phyloP scores from a whole-genome alignment of 371 early-diverging fungal genomes.

The Actinomucor elegans region DNA sequence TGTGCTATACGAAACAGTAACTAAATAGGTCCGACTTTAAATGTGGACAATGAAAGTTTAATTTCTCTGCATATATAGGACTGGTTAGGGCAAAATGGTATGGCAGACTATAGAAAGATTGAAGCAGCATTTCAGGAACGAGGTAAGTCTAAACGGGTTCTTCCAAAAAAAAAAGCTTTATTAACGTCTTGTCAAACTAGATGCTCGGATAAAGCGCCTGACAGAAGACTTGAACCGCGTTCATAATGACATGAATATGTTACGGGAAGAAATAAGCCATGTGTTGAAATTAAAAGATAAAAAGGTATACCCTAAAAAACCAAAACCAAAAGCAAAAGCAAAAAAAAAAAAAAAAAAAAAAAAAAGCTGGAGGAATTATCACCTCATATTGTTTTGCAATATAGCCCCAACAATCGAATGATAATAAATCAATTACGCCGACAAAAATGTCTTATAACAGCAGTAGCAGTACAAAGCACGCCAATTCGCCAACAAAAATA shows the following conservation, averaged over 20 bases:
- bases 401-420: not conserved
- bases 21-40: not conserved
- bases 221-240: conserved; percentile 56
- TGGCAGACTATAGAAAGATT: conserved; percentile 56
- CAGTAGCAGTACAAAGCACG: conserved; percentile 3
- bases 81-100: conserved; percentile 50
- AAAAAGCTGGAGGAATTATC: not conserved
- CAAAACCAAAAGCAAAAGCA: too few relatives aligned
- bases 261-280: conserved; percentile 58
- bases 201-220: conserved; percentile 52
- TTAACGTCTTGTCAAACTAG: too few relatives aligned
- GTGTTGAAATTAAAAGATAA: conserved; percentile 59
- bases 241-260: conserved; percentile 44
- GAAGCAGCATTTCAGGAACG: conserved; percentile 59
- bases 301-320: too few relatives aligned
- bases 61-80: conserved; percentile 27
- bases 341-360: too few relatives aligned
- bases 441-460: conserved; percentile 2
- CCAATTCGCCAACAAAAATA: conserved; percentile 16
- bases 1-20: conserved; percentile 66
- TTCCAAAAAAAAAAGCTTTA: too few relatives aligned
- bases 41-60: not conserved
- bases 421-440: not conserved
- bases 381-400: not conserved
- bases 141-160: too few relatives aligned